phyloP scores from a whole-genome alignment of 176 grass and related monocot species.

The Cocos nucifera region DNA sequence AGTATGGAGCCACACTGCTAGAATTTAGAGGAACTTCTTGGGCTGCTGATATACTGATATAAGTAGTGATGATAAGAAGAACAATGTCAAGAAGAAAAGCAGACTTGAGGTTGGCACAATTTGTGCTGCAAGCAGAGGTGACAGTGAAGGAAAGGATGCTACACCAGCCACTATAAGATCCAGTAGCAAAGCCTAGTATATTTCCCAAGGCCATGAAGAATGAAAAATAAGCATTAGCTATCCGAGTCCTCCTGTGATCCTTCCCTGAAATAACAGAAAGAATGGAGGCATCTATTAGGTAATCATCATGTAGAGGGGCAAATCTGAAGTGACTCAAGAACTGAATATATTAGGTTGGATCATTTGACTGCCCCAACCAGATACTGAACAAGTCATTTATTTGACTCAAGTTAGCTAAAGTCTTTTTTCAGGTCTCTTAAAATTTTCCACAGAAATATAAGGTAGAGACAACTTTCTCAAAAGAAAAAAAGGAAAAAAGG shows the following conservation, averaged over 20 bases:
- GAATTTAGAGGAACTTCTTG: constrained; percentile 36
- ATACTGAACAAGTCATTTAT: neutral
- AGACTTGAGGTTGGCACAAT: constrained; percentile 87
- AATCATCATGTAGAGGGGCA: no score
- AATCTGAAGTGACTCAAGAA: neutral
- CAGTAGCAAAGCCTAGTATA: constrained; percentile 79
- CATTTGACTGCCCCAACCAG: neutral
- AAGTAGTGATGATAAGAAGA: constrained; percentile 55
- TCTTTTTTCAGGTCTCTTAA: no score
- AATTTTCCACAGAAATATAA: no score
- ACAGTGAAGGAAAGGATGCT: constrained; percentile 72
- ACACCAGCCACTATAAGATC: constrained; percentile 73
- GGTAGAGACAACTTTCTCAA: no score
- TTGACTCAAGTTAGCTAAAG: neutral
- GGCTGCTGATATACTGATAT: constrained; percentile 47
- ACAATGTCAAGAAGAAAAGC: constrained; percentile 79
- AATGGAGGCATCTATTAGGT: neutral
- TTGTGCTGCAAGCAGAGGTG: constrained; percentile 54
- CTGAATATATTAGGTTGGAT: neutral
- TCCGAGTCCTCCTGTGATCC: constrained; percentile 65
- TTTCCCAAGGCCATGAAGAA: constrained; percentile 96
- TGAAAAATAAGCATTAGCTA: constrained; percentile 97
- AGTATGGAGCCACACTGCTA: constrained; percentile 1
- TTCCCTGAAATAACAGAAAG: constrained; percentile 51
- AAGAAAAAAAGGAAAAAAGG: no score